Conservation (phyloP, 495 filamentous ascomycete genomes). For the Cryomyces minteri region DNA sequence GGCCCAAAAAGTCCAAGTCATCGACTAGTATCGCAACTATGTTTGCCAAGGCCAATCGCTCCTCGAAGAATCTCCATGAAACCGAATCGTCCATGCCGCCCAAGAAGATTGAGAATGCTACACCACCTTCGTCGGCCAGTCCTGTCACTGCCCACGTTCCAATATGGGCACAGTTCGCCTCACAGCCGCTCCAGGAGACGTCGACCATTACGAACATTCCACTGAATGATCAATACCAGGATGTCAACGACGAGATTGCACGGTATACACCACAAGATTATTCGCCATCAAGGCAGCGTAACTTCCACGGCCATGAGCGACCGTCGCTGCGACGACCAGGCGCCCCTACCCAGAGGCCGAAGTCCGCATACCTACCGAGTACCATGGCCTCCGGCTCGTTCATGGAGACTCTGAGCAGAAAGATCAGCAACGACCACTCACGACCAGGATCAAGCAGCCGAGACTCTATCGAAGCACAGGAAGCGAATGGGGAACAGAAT, state of each 20-base stretch:
- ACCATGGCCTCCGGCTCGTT: not conserved
- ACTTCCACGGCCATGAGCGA: slow-evolving; percentile 38
- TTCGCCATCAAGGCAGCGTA: slow-evolving; percentile 44
- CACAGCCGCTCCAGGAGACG: slow-evolving; percentile 25
- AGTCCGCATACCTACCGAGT: slow-evolving; percentile 27
- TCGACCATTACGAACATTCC: slow-evolving; percentile 18
- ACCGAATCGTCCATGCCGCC: slow-evolving; percentile 17
- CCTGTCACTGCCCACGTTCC: slow-evolving; percentile 39
- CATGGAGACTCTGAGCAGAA: not conserved
- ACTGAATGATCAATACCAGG: slow-evolving; percentile 21
- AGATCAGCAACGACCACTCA: not conserved
- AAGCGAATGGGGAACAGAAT: not conserved
- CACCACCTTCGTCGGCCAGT: slow-evolving; percentile 32
- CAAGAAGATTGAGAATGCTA: slow-evolving; percentile 68
- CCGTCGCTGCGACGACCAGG: slow-evolving; percentile 30
- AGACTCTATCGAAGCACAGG: not conserved
- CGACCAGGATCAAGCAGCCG: not conserved
- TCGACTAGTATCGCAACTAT: slow-evolving; percentile 56
- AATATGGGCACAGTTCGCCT: slow-evolving; percentile 57
- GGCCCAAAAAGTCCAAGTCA: slow-evolving; percentile 72
- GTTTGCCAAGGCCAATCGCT: slow-evolving; percentile 36
- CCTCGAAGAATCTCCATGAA: slow-evolving; percentile 31
- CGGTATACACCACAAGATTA: slow-evolving; percentile 44
- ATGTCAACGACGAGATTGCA: slow-evolving; percentile 37
- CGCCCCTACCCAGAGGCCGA: slow-evolving; percentile 26